Evolutionary conservation across 176 grass and related monocot species (phyloP).

Genomic region (Oryza nivara): DNA sequence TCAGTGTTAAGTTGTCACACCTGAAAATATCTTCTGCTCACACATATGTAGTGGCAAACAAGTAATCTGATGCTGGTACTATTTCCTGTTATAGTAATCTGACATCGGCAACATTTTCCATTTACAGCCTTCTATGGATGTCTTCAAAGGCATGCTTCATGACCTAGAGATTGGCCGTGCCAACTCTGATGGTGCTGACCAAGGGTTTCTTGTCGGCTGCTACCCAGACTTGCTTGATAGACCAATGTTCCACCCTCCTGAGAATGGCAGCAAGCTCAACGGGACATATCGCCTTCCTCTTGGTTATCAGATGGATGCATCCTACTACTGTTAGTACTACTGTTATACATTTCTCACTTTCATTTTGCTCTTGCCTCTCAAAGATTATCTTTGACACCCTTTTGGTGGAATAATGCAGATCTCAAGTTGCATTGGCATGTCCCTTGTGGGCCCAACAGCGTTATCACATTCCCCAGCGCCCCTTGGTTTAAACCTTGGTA

Average conservation of each 20-base stretch:
- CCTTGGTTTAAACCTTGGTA: slow-evolving; percentile 99
- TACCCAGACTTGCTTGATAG: slow-evolving; percentile 86
- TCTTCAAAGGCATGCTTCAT: slow-evolving; percentile 91
- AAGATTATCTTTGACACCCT: slow-evolving; percentile 13
- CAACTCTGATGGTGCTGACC: slow-evolving; percentile 94
- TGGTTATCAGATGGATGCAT: slow-evolving; percentile 98
- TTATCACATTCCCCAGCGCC: slow-evolving; percentile 95
- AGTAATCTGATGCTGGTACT: not conserved
- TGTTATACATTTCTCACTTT: not conserved
- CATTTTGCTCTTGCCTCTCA: not conserved
- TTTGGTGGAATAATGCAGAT: slow-evolving; percentile 57
- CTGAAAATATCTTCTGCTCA: slow-evolving; percentile 19
- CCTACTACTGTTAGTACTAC: slow-evolving; percentile 86
- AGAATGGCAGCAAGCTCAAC: slow-evolving; percentile 79
- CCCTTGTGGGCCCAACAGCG: slow-evolving; percentile 92
- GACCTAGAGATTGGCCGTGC: slow-evolving; percentile 66
- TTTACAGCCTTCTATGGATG: slow-evolving; percentile 88
- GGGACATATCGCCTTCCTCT: slow-evolving; percentile 95
- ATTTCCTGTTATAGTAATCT: slow-evolving; percentile 17
- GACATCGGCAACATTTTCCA: slow-evolving; percentile 1
- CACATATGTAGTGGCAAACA: not conserved
- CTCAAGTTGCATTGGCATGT: slow-evolving; percentile 89
- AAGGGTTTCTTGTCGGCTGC: slow-evolving; percentile 90
- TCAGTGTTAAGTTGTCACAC: not conserved
- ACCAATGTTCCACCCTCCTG: slow-evolving; percentile 87